Evolutionary conservation across 345 rosid genomes (phyloP).

Genomic region (Corymbia maculata): DNA sequence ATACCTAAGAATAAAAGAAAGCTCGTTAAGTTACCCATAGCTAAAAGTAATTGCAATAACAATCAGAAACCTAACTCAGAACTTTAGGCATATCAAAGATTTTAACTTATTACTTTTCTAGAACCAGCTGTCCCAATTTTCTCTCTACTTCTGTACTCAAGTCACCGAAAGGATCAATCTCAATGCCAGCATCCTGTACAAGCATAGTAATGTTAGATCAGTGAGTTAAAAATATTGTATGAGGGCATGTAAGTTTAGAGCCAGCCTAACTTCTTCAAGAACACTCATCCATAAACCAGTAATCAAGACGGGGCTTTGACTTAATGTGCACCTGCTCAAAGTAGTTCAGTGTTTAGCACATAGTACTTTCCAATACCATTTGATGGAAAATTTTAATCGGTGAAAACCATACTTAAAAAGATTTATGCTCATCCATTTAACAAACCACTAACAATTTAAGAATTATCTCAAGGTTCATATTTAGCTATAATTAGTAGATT

Average conservation of each 20-base stretch:
- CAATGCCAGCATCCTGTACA: constrained; percentile 75
- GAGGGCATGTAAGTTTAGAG: not conserved
- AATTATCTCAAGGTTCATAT: not conserved
- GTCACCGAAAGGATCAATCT: constrained; percentile 86
- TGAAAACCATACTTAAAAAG: not conserved
- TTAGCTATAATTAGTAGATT: too few relatives aligned
- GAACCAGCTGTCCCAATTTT: constrained; percentile 80
- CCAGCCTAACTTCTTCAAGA: not conserved
- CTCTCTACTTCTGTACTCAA: constrained; percentile 84
- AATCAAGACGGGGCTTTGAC: not conserved
- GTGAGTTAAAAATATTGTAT: not conserved
- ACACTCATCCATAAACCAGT: not conserved
- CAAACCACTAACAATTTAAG: not conserved
- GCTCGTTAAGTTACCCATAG: not conserved
- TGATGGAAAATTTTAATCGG: not conserved
- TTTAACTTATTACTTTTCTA: constrained; percentile 46
- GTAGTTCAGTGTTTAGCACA: not conserved
- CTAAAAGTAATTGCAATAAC: not conserved
- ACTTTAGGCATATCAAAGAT: not conserved
- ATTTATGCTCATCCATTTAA: too few relatives aligned
- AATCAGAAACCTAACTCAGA: not conserved
- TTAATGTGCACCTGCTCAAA: not conserved
- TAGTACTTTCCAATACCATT: not conserved
- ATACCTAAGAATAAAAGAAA: constrained; percentile 34
- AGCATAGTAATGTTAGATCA: not conserved